phyloP scores from a whole-genome alignment of 306 rosid genomes.

The Cajanus cajan region DNA sequence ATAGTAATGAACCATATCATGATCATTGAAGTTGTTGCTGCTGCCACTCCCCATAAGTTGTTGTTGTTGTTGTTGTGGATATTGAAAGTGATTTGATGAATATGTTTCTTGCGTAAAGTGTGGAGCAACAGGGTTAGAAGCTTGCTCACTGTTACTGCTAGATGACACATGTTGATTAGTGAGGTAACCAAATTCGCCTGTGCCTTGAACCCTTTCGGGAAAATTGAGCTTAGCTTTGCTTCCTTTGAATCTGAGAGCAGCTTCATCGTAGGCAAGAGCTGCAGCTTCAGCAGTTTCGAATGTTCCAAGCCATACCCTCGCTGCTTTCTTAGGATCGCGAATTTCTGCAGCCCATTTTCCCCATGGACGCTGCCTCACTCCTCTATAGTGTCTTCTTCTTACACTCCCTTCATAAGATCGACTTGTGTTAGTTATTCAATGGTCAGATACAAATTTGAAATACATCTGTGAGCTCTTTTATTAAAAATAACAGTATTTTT shows the following conservation, averaged over 20 bases:
- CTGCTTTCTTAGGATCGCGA: conserved; percentile 80
- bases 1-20: conserved; percentile 17
- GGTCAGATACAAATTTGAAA: too few species aligned
- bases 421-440: neutral
- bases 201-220: conserved; percentile 71
- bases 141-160: neutral
- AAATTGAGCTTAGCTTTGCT: conserved; percentile 91
- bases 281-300: conserved; percentile 86
- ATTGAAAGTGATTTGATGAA: conserved; percentile 8
- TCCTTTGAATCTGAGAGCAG: conserved; percentile 89
- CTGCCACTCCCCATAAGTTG: neutral
- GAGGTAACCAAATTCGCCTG: conserved; percentile 31
- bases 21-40: neutral
- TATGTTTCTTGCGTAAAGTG: conserved; percentile 33
- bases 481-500: too few species aligned
- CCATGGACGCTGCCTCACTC: conserved; percentile 94
- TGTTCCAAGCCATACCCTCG: conserved; percentile 89
- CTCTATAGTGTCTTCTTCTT: conserved; percentile 75
- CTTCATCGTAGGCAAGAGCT: conserved; percentile 78
- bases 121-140: conserved; percentile 17
- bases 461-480: too few species aligned
- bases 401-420: conserved; percentile 27
- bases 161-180: conserved; percentile 24
- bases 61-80: conserved; percentile 26
- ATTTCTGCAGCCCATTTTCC: conserved; percentile 95